These are phyloP conservation scores for Allantophomopsis lycopodina DNA, from an alignment of 2,329 filamentous ascomycete species.

Conservation along the genomic window DNA sequence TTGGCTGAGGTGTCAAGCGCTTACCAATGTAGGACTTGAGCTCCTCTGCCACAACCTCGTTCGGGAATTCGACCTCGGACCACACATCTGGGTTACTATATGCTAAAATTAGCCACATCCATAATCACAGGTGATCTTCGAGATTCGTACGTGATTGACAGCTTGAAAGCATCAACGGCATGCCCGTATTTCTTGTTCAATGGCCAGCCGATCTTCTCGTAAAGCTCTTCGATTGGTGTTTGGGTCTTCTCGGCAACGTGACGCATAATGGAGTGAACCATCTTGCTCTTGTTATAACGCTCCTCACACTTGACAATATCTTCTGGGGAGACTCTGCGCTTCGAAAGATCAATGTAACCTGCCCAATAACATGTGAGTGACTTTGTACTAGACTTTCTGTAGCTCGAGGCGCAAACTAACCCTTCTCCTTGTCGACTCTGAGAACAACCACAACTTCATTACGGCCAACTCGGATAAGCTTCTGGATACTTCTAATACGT, in stretches of 20 bases:
- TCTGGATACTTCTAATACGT: constrained; percentile 98
- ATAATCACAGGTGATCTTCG: constrained; percentile 3
- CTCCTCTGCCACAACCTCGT: constrained; percentile 73
- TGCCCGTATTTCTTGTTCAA: constrained; percentile 96
- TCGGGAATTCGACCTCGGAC: constrained; percentile 85
- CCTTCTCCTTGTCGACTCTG: constrained; percentile 98
- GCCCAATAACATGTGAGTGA: constrained; percentile 1
- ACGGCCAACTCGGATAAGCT: constrained; percentile 92
- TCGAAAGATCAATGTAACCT: constrained; percentile 97
- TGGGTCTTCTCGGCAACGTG: constrained; percentile 96
- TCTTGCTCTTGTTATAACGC: constrained; percentile 99
- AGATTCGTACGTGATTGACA: constrained; percentile 75
- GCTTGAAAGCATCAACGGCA: constrained; percentile 95
- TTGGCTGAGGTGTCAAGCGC: constrained; percentile 93
- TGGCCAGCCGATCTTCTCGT: constrained; percentile 92
- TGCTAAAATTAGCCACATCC: constrained; percentile 5
- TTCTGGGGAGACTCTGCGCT: constrained; percentile 93
- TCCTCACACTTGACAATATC: constrained; percentile 98
- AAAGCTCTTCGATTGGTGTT: constrained; percentile 85
- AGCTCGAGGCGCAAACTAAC: constrained; percentile 26
- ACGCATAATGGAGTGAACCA: constrained; percentile 97
- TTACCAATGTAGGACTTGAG: constrained; percentile 93
- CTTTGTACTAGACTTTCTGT: constrained; percentile 6
- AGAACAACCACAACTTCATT: constrained; percentile 98
- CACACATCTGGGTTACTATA: constrained; percentile 89